Evolutionary conservation across 768 basidiomycete genomes (phyloP).

Genomic region (Russula abietina): DNA sequence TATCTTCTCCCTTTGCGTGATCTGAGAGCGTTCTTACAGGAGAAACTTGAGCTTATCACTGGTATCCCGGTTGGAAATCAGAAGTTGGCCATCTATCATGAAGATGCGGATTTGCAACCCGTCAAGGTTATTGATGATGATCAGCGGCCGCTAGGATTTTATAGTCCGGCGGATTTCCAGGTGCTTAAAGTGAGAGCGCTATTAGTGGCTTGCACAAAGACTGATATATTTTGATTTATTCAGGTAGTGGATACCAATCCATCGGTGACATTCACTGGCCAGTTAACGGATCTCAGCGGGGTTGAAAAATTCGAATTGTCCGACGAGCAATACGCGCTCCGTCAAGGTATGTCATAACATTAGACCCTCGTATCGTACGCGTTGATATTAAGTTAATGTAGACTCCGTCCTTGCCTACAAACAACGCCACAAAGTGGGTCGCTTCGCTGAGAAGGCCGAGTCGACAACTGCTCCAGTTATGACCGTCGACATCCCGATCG

Average conservation of each 20-base stretch:
- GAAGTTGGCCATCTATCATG: slow-evolving; percentile 53
- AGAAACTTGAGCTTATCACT: slow-evolving; percentile 85
- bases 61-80: slow-evolving; percentile 79
- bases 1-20: background rate
- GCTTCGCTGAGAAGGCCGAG: slow-evolving; percentile 61
- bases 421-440: slow-evolving; percentile 78
- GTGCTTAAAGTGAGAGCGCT: slow-evolving; percentile 60
- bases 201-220: background rate
- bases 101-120: slow-evolving; percentile 46
- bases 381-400: slow-evolving; percentile 29
- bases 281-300: slow-evolving; percentile 75
- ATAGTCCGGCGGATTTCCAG: slow-evolving; percentile 69
- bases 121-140: slow-evolving; percentile 62
- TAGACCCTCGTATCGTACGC: background rate
- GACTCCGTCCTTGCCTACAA: slow-evolving; percentile 90
- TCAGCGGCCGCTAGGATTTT: slow-evolving; percentile 60
- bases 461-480: slow-evolving; percentile 30
- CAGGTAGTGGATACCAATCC: slow-evolving; percentile 78
- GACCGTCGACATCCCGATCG: slow-evolving; percentile 50
- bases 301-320: slow-evolving; percentile 93
- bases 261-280: slow-evolving; percentile 67
- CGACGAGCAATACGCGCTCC: slow-evolving; percentile 70
- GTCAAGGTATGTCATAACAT: slow-evolving; percentile 51
- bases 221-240: slow-evolving; percentile 1
- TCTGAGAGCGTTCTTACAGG: slow-evolving; percentile 16